Evolutionary conservation across 148 eudicot genomes (phyloP), one percentile per base, ranked within the genome.

Genomic region (Chenopodium album): DNA sequence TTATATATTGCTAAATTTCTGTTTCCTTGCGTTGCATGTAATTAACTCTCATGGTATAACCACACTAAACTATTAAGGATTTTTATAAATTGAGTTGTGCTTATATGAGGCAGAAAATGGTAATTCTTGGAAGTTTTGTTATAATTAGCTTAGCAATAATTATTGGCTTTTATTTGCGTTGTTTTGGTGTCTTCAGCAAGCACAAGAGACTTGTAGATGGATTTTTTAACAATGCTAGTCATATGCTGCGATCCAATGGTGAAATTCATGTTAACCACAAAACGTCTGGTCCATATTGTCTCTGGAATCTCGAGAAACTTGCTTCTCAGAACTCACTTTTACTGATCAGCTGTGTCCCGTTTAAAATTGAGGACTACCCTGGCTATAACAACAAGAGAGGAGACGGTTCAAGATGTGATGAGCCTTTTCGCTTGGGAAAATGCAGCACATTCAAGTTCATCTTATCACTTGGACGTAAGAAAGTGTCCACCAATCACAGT

Each of bases 301-400:
- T 59, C 20, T 91, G 94, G 97, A 83, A 89, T 71, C 66, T 93
- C 12, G 85, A 80, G 74, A 85, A 85, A 71, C 88, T 91, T 14
- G 97, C 88, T 7, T 14, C 54, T 8, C 26, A 74, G 52, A 81
- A 78, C 83, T 85, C 81, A 22, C 82, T 90, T 75, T 0, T 6
- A 7, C 77, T 86, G 70, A 31, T 81, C 10, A 86, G 78, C 5
- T 11, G 79, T 71, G 89, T 81, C 65, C 73, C 78, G 26, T 91
- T 93, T 78, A 86, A 71, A 6, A 81, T 76, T 16, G 73, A 77
- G 31, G 92, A 90, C 80, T 91, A 87, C 80, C 97, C 90, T 2
- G 94, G 97, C 73, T 93, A 93, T 83, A 82, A 63, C 29, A 89
- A 93, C 76, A 93, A 93, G 79, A 88, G 90, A 87, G 97, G 93